Percentiles rank a stretch among this genome's conserved stretches.
Evolutionary conservation across 257 asterid species (phyloP).

Genomic region (Solanum okadae): DNA sequence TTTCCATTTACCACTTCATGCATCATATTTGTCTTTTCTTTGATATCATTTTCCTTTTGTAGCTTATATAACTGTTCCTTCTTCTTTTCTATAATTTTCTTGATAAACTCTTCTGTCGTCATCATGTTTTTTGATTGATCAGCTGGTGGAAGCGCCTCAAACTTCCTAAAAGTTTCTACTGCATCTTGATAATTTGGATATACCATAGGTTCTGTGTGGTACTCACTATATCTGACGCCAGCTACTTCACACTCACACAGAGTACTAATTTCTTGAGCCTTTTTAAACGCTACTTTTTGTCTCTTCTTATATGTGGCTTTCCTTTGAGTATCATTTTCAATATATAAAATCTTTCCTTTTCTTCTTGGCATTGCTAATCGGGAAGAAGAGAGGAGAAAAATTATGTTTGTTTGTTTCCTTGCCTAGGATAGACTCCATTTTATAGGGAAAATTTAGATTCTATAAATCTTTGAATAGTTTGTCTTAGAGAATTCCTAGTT

Average conservation of each 20-base stretch:
- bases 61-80: not conserved
- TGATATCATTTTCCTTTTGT: not conserved
- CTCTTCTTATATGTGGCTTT: slow-evolving; percentile 1
- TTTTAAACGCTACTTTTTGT: not conserved
- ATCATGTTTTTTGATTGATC: not conserved
- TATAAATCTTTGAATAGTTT: not conserved
- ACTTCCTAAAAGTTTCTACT: not conserved
- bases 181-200: not conserved
- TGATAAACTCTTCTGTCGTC: not conserved
- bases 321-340: not conserved
- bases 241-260: not conserved
- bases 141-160: not conserved
- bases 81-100: not conserved
- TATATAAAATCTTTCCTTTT: not conserved
- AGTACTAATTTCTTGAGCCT: not conserved
- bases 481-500: not conserved
- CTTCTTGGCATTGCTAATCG: not conserved
- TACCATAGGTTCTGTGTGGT: not conserved
- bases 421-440: not conserved
- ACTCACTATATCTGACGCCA: not conserved
- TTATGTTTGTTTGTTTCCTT: not conserved
- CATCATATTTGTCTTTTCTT: too few species aligned
- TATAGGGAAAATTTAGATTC: not conserved
- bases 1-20: too few species aligned
- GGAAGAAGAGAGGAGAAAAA: too few species aligned